Percentiles rank a stretch among this genome's conserved stretches.
These are phyloP conservation scores for Marasmius tenuissimus DNA, from an alignment of 1,284 basidiomycete genomes.

Conservation along the genomic window DNA sequence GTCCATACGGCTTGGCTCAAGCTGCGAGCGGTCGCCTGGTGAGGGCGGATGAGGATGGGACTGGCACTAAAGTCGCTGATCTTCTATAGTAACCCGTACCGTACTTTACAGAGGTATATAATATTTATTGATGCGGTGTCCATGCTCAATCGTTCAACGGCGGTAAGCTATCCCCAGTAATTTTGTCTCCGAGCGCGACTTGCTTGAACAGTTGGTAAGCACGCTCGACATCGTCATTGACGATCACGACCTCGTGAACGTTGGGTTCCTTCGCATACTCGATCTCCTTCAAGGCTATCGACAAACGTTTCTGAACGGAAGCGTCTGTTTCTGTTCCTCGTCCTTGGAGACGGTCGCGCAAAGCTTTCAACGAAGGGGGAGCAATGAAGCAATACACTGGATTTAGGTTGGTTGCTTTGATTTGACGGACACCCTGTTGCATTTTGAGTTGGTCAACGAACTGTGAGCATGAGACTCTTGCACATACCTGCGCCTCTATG, in stretches of 20 bases:
- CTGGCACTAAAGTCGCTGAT: too few species aligned
- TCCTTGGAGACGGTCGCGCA: slow-evolving; percentile 70
- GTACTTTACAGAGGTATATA: neutral
- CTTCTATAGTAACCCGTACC: too few species aligned
- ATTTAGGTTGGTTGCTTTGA: slow-evolving; percentile 77
- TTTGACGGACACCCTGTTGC: slow-evolving; percentile 82
- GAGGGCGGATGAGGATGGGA: too few species aligned
- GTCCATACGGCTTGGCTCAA: too few species aligned
- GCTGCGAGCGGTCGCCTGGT: too few species aligned
- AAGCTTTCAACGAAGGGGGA: slow-evolving; percentile 74
- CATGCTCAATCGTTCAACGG: slow-evolving; percentile 49
- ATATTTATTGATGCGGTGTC: neutral
- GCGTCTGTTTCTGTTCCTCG: slow-evolving; percentile 87
- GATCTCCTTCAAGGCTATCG: slow-evolving; percentile 83
- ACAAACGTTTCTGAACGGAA: slow-evolving; percentile 75
- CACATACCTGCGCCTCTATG: slow-evolving; percentile 89
- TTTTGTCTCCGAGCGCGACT: slow-evolving; percentile 68
- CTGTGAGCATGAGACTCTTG: slow-evolving; percentile 7
- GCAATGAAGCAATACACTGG: slow-evolving; percentile 94
- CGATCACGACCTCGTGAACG: slow-evolving; percentile 82
- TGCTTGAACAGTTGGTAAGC: slow-evolving; percentile 76
- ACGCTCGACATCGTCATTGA: slow-evolving; percentile 89
- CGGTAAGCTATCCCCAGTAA: slow-evolving; percentile 57
- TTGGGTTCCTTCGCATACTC: slow-evolving; percentile 79
- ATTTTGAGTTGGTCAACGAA: slow-evolving; percentile 8